Base-by-base conservation (phyloP, 352 stramenopile genomes). In the Pythium pyrilobum region DNA sequence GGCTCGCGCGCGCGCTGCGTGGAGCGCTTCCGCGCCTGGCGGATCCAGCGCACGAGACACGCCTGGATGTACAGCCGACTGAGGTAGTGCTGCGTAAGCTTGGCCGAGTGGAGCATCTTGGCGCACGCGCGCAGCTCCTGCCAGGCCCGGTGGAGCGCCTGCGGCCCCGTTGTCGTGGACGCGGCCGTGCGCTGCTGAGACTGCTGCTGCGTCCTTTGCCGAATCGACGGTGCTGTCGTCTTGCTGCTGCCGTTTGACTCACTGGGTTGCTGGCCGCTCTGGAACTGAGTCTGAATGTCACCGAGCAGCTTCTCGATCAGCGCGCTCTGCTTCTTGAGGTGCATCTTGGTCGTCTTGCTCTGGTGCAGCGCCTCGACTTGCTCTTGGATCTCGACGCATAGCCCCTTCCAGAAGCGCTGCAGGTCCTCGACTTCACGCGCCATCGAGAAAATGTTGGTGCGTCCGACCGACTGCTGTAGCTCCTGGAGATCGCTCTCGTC, bases 61-160 rank as follows among this genome's bases (percentile, higher is more conserved):
- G 67, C 74, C 49, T 80, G 74, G 40, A 88, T 70, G 40, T 79
- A 85, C 25, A 86, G 59, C 0, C 71, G 71, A 47, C 74, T 85
- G 42, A 88, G 67, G 46, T 83, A 86, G 43, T 85, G 72, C 42
- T 88, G 75, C n/a, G 74, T 85, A 62, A 85, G 66, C 46, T 81
- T 83, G 29, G 77, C 77, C 8, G 68, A 66, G 59, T 88, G 71
- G 34, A 88, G 40, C 62, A 85, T 74, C 65, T 81, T 83, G 59
- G 74, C 71, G 46, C 77, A 88, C 16, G 58, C 66, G 11, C 74
- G 75, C 25, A 85, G 69, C 53, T 88, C 77, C 15, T 74, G 70
- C 74, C 77, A 88, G 44, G 73, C 67, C 32, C 67, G 67, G 2
- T 38, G 50, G 11, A 77, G 58, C 23, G 31, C 1, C 39, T 61